These are phyloP conservation scores for Fremontodendron californicum DNA, from an alignment of 345 rosid genomes.

Conservation along the genomic window DNA sequence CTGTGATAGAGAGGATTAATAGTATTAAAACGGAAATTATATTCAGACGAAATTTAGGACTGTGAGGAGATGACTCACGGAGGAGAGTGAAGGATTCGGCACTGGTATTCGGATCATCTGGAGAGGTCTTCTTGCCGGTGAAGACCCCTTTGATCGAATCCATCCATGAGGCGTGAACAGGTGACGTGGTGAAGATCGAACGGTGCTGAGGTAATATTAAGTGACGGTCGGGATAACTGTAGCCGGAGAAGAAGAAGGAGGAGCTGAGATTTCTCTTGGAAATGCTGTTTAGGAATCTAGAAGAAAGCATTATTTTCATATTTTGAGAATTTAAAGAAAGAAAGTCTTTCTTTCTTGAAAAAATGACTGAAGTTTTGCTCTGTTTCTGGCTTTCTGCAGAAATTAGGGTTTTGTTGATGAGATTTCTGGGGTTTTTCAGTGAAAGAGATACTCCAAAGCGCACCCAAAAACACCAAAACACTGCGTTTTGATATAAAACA, in stretches of 20 bases:
- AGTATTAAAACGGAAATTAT: neutral
- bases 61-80: conserved; percentile 37
- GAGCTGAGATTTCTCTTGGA: neutral
- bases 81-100: conserved; percentile 68
- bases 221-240: conserved; percentile 1
- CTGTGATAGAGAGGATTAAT: neutral
- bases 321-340: neutral
- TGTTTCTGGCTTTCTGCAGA: neutral
- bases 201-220: conserved; percentile 40
- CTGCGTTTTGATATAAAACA: neutral
- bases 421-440: neutral
- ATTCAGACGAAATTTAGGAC: neutral
- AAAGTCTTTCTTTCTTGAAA: neutral
- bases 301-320: conserved; percentile 15
- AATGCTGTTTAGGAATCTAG: conserved; percentile 11
- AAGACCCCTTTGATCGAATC: conserved; percentile 79
- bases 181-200: conserved; percentile 48
- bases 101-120: conserved; percentile 33
- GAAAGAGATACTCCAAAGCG: neutral
- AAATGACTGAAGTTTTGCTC: neutral
- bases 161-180: conserved; percentile 62
- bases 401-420: neutral
- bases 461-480: neutral
- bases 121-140: conserved; percentile 56
- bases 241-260: neutral